Evolutionary conservation across 2,329 filamentous ascomycete genomes (phyloP), one percentile per base, ranked within the genome.

Genomic region (Parascedosporium putredinis): DNA sequence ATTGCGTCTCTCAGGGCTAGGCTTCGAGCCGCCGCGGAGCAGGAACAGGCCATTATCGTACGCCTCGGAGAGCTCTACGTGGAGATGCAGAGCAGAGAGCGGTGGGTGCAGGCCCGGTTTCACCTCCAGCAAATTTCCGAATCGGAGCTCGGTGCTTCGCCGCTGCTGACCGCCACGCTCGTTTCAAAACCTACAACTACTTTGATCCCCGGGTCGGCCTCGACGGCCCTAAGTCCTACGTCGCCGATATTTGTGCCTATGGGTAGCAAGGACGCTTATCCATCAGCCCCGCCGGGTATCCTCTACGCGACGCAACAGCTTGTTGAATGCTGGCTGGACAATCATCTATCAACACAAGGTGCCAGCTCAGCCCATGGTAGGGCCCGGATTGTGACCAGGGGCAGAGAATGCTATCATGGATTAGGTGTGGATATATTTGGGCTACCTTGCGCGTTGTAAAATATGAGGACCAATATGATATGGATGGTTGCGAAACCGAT

Each of bases 31-130:
- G 68, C 65, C 0, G 67, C 68, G 2, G 63, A 67, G 48, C 71
- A 78, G 55, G 70, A 79, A 55, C 67, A 62, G 49, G 55, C 62
- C 14, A 67, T 77, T 5, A 58, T 73, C 34, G 51, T 62, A 14
- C 64, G 74, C 2, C 61, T 80, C n/a, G 62, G 67, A 10, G 74
- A 79, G 51, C 55, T 80, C 12, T 64, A 69, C 29, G 59, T 72
- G 14, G 74, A 79, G 58, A 67, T 74, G 12, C 67, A 70, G 54
- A 69, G 66, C 34, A 65, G 67, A 3, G 67, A 71, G 47, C 60
- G 67, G 2, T 67, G 65, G 65, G 56, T 56, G 25, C 60, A 64
- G 33, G 58, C 66, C 2, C 59, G 60, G 38, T 55, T 60, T 14
- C 59, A 62, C 20, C 12, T 20, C 38, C 44, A 12, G 49, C 47